Evolutionary conservation across 164 flowering plant genomes (phyloP), one percentile per base, ranked within the genome.

Genomic region (Nelumbo lutea): DNA sequence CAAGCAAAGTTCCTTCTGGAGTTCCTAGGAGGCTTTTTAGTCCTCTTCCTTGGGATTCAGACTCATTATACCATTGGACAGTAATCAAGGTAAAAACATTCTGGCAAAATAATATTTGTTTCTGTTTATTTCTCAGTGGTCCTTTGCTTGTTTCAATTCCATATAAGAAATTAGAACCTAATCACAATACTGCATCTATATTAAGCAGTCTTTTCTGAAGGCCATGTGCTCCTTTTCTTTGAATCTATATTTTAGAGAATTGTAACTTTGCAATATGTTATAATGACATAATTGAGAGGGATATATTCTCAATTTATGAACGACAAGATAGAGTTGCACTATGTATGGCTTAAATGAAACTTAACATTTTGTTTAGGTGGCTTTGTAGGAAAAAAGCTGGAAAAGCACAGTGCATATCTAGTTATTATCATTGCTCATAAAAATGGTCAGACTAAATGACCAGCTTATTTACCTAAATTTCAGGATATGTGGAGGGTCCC

Each of bases 401-500:
- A 27, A 27, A 27, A 27, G 4, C 13, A 10, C 55, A 4, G 14
- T 53, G n/a, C 14, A 1, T 2, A 51, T 51, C 57, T 53, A 3
- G 15, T 14, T 45, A 46, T 45, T 27, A 2, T n/a, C 45, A 5
- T 51, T 53, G 15, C 9, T 48, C 44, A 42, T 1, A 53, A 7
- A 53, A 61, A 39, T 8, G 3, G 10, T 53, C 2, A 63, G 61
- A 67, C 53, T 58, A 38, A 13, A n/a, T 62, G 41, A 13, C 51
- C 39, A 39, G 10, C 5, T 72, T 73, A 2, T 71, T 48, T 59
- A 10, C 41, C 13, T 42, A 64, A 72, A 70, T 48, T 79, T 66
- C 83, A 85, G 88, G 86, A 85, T 66, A 68, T 85, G 86, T 74
- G 67, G n/a, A 76, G 60, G 68, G 86, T 85, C 39, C 88, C 88